Conservation (phyloP, 1,284 basidiomycete genomes). For the Tilletia walkeri region DNA sequence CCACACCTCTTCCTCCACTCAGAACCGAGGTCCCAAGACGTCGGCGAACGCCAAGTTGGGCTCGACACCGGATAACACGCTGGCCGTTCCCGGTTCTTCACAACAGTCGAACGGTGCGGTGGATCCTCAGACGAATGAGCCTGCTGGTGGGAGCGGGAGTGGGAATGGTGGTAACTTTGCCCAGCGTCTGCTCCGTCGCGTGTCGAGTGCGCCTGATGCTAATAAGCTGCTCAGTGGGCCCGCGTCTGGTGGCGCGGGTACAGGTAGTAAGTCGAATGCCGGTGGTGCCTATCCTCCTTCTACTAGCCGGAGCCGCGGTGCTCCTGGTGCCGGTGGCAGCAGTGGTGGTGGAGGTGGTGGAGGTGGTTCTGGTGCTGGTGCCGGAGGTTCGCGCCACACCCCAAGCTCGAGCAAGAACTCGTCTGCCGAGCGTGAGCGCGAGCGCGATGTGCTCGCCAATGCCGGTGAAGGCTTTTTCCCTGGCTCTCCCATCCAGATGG, state of each 20-base stretch:
- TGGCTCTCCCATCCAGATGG: conserved; percentile 49
- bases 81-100: neutral
- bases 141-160: conserved; percentile 2
- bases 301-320: conserved; percentile 15
- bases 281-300: conserved; percentile 22
- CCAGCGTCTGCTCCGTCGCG: conserved; percentile 82
- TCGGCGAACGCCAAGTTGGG: conserved; percentile 19
- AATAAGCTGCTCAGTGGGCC: conserved; percentile 74
- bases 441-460: conserved; percentile 9
- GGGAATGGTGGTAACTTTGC: conserved; percentile 56
- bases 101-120: neutral
- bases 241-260: conserved; percentile 25
- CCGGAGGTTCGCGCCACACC: conserved; percentile 58
- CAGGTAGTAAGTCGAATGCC: conserved; percentile 16
- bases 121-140: conserved; percentile 11
- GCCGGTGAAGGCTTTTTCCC: conserved; percentile 36
- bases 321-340: conserved; percentile 19
- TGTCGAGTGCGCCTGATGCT: conserved; percentile 92
- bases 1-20: neutral
- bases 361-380: conserved; percentile 56
- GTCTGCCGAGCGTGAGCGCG: conserved; percentile 17
- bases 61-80: neutral
- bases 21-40: conserved; percentile 5
- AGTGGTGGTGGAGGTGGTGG: conserved; percentile 7
- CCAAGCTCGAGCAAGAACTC: conserved; percentile 6